These are phyloP conservation scores for Coccinonectria pachysandricola DNA, from an alignment of 2,329 filamentous ascomycete genomes.

Conservation along the genomic window DNA sequence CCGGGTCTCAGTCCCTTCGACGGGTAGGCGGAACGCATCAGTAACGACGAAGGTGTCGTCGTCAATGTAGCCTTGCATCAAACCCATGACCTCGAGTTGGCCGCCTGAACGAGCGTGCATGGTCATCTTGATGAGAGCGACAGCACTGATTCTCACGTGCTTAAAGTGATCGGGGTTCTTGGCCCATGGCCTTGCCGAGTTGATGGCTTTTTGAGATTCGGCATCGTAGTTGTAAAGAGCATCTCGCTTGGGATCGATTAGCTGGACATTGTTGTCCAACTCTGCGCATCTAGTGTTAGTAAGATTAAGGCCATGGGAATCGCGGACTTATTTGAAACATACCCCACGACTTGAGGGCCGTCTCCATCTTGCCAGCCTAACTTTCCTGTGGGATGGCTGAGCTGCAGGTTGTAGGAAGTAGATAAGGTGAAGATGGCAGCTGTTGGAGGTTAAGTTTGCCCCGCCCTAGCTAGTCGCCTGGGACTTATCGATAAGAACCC, in stretches of 20 bases:
- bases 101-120: constrained; percentile 98
- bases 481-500: too few relatives aligned
- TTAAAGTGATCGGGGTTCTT: constrained; percentile 82
- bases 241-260: constrained; percentile 80
- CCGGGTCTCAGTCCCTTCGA: constrained; percentile 95
- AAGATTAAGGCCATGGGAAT: too few relatives aligned
- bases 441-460: too few relatives aligned
- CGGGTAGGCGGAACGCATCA: constrained; percentile 84
- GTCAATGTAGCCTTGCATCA: constrained; percentile 93
- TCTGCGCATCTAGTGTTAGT: too few relatives aligned
- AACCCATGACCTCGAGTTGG: constrained; percentile 86
- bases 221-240: constrained; percentile 80
- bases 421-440: too few relatives aligned
- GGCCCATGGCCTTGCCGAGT: constrained; percentile 61
- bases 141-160: constrained; percentile 81
- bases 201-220: constrained; percentile 56
- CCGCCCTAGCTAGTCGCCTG: too few relatives aligned
- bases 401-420: too few relatives aligned
- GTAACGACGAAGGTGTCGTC: constrained; percentile 82
- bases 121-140: constrained; percentile 95
- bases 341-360: constrained; percentile 23
- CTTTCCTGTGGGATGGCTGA: too few relatives aligned
- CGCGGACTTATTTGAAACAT: neutral
- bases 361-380: constrained; percentile 23
- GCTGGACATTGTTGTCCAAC: constrained; percentile 73